Conservation (phyloP, 768 basidiomycete species). For the Mycena alexandri region DNA sequence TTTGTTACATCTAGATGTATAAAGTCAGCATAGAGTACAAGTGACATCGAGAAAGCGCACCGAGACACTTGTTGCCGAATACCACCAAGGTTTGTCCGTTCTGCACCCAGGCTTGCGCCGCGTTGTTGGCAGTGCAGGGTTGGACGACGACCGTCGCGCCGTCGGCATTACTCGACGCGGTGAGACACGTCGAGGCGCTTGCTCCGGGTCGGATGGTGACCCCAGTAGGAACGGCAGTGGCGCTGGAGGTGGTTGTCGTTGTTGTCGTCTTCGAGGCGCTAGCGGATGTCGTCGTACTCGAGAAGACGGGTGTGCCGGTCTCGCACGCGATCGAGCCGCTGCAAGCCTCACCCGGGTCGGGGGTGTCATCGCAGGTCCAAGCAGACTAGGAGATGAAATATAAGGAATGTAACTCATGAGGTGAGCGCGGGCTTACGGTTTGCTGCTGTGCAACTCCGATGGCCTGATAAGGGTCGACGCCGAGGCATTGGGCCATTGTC, state of each 20-base stretch:
- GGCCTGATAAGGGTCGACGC: constrained; percentile 53
- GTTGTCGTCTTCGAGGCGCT: too few species aligned
- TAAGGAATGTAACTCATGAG: too few species aligned
- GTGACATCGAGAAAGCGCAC: too few species aligned
- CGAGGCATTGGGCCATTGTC: too few species aligned
- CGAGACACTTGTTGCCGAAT: constrained; percentile 34
- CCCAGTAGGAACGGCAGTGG: too few species aligned
- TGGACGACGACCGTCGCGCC: not conserved
- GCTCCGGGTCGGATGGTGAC: constrained; percentile 14
- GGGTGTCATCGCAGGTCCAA: constrained; percentile 30
- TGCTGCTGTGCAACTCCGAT: constrained; percentile 52
- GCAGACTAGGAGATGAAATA: constrained; percentile 36
- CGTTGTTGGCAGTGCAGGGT: constrained; percentile 16
- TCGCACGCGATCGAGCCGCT: constrained; percentile 23
- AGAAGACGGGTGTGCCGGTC: constrained; percentile 27
- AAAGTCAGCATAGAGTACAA: too few species aligned
- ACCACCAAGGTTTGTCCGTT: constrained; percentile 20
- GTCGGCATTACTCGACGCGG: too few species aligned
- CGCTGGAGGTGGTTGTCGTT: constrained; percentile 14
- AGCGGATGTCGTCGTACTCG: too few species aligned
- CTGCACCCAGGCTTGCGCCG: constrained; percentile 21
- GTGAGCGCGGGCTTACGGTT: too few species aligned
- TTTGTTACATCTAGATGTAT: constrained; percentile 33
- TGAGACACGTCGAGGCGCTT: constrained; percentile 27
- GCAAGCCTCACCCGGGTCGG: constrained; percentile 26